Evolutionary conservation across 2,329 filamentous ascomycete species (phyloP).

Genomic region (Dactylellina leptospora): DNA sequence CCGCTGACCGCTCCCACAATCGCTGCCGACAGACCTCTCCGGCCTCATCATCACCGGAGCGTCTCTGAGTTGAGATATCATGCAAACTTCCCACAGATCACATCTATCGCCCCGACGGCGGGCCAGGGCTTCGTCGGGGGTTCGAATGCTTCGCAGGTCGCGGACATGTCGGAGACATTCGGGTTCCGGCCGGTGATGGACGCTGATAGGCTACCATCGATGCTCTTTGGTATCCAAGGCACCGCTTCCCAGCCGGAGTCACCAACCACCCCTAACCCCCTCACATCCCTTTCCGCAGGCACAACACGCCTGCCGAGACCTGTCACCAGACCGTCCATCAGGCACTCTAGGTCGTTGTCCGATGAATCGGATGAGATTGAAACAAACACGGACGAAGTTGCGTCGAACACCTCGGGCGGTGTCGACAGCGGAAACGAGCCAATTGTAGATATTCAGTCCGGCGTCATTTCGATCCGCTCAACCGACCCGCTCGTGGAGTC

Average conservation of each 20-base stretch:
- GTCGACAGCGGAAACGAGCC: conserved; percentile 77
- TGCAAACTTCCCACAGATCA: conserved; percentile 68
- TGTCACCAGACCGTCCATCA: conserved; percentile 74
- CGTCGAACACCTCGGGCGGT: conserved; percentile 79
- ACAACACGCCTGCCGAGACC: conserved; percentile 62
- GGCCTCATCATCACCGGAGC: conserved; percentile 59
- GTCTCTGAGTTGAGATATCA: conserved; percentile 61
- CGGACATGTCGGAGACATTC: conserved; percentile 74
- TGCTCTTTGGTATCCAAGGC: conserved; percentile 67
- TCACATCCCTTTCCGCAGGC: conserved; percentile 63
- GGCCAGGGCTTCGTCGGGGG: conserved; percentile 65
- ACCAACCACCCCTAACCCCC: conserved; percentile 81
- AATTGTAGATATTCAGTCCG: conserved; percentile 79
- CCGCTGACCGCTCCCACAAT: conserved; percentile 41
- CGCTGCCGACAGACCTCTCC: conserved; percentile 40
- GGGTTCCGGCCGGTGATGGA: conserved; percentile 80
- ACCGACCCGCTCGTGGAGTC: conserved; percentile 78
- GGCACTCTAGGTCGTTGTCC: conserved; percentile 86
- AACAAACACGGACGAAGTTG: conserved; percentile 80
- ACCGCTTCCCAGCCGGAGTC: conserved; percentile 89
- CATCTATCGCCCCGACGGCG: conserved; percentile 68
- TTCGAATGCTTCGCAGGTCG: conserved; percentile 70
- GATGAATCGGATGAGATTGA: conserved; percentile 78
- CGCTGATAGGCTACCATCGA: conserved; percentile 81
- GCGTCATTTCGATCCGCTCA: conserved; percentile 81